phyloP scores from a whole-genome alignment of 2,329 filamentous ascomycete species.

The Chaetomium globosum region DNA sequence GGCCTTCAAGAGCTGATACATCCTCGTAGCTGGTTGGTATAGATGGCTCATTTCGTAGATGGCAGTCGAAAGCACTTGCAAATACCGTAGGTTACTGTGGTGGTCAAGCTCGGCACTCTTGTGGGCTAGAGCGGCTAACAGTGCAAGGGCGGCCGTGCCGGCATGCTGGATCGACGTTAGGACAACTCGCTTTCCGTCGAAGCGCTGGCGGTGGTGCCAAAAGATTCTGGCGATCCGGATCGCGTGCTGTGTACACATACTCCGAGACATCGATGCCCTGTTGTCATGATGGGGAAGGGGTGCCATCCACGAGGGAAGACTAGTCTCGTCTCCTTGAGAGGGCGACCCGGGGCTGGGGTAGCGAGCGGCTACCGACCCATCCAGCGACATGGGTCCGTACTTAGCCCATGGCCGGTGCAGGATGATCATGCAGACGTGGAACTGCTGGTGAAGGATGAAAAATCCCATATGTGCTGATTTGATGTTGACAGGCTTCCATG shows the following conservation, averaged over 20 bases:
- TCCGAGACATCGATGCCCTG: slow-evolving; percentile 48
- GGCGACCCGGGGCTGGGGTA: slow-evolving; percentile 29
- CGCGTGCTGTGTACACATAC: slow-evolving; percentile 58
- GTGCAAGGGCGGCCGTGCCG: slow-evolving; percentile 56
- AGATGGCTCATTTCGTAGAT: slow-evolving; percentile 56
- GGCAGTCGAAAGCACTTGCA: slow-evolving; percentile 56
- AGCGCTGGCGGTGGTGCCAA: slow-evolving; percentile 57
- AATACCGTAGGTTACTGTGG: slow-evolving; percentile 49
- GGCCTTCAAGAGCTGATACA: slow-evolving; percentile 56
- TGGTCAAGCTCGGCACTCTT: slow-evolving; percentile 44
- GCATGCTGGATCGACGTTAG: slow-evolving; percentile 57
- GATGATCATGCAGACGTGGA: slow-evolving; percentile 56
- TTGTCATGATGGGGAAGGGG: slow-evolving; percentile 45
- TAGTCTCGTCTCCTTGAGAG: neutral
- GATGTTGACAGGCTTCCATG: slow-evolving; percentile 55
- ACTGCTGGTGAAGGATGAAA: slow-evolving; percentile 60
- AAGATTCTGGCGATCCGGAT: slow-evolving; percentile 57
- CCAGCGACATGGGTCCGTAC: slow-evolving; percentile 48
- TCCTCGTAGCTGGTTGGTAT: slow-evolving; percentile 57
- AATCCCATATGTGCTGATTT: slow-evolving; percentile 54
- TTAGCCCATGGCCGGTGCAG: slow-evolving; percentile 57
- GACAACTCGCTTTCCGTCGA: slow-evolving; percentile 55
- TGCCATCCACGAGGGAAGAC: slow-evolving; percentile 37
- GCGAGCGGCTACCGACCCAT: slow-evolving; percentile 29
- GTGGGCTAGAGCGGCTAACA: slow-evolving; percentile 53